phyloP scores from a whole-genome alignment of 176 grass and related monocot species.

The Zea mays region Zm-B73-REFERENCE-NAM-5.0 NC_050097.1:204128001-204128500 shows the following conservation, averaged over 20 bases:
- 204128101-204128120: conserved; percentile 75
- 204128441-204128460: conserved; percentile 47
- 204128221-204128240: conserved; percentile 72
- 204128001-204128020: neutral
- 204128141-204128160: conserved; percentile 65
- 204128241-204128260: conserved; percentile 59
- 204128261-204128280: conserved; percentile 69
- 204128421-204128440: neutral
- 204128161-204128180: conserved; percentile 71
- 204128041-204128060: neutral
- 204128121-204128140: conserved; percentile 51
- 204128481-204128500: conserved; percentile 55
- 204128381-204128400: too few relatives aligned
- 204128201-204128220: conserved; percentile 59
- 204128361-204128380: too few relatives aligned
- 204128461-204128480: conserved; percentile 45
- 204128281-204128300: conserved; percentile 58
- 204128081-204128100: too few relatives aligned
- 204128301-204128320: conserved; percentile 44
- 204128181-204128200: conserved; percentile 58
- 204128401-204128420: neutral
- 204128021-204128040: neutral
- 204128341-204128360: conserved; percentile 23
- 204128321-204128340: conserved; percentile 29
- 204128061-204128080: too few relatives aligned